Conservation (phyloP, 2,329 filamentous ascomycete genomes). For the Hypoxylon sp. region DNA sequence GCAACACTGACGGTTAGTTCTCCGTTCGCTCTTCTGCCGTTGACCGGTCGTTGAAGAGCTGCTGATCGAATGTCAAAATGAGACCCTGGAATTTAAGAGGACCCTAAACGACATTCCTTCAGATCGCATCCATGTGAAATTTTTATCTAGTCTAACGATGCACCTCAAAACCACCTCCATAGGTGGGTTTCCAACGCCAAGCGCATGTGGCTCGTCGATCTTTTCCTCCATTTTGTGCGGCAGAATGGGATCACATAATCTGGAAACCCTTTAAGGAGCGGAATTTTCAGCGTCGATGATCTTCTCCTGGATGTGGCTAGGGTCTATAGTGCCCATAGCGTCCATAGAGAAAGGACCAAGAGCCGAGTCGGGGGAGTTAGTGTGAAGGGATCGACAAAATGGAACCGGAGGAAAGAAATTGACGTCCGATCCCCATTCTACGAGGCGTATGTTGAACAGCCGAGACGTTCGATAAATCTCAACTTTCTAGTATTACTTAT, state of each 20-base stretch:
- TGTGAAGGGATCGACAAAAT: constrained; percentile 36
- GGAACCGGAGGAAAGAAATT: constrained; percentile 26
- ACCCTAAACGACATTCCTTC: constrained; percentile 17
- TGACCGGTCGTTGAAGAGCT: constrained; percentile 1
- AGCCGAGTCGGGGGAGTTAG: constrained; percentile 19
- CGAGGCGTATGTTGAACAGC: constrained; percentile 30
- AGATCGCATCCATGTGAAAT: constrained; percentile 34
- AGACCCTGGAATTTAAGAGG: constrained; percentile 19
- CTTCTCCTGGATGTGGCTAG: constrained; percentile 40
- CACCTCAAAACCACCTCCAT: constrained; percentile 36
- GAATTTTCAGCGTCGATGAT: constrained; percentile 38
- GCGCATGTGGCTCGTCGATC: constrained; percentile 42
- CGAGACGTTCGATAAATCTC: constrained; percentile 14
- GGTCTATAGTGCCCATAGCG: constrained; percentile 1
- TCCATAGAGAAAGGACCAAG: constrained; percentile 10
- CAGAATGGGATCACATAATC: constrained; percentile 39
- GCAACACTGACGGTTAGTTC: background rate
- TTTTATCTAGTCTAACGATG: constrained; percentile 38
- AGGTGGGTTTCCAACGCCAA: constrained; percentile 38
- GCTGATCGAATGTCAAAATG: constrained; percentile 18
- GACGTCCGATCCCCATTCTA: constrained; percentile 24
- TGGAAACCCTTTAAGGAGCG: constrained; percentile 28
- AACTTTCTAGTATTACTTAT: constrained; percentile 2
- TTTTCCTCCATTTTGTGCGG: constrained; percentile 35
- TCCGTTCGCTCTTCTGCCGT: background rate